These are phyloP conservation scores for Carex sylvatica DNA, from an alignment of 202 grass and related monocot species.

Conservation along the genomic window DNA sequence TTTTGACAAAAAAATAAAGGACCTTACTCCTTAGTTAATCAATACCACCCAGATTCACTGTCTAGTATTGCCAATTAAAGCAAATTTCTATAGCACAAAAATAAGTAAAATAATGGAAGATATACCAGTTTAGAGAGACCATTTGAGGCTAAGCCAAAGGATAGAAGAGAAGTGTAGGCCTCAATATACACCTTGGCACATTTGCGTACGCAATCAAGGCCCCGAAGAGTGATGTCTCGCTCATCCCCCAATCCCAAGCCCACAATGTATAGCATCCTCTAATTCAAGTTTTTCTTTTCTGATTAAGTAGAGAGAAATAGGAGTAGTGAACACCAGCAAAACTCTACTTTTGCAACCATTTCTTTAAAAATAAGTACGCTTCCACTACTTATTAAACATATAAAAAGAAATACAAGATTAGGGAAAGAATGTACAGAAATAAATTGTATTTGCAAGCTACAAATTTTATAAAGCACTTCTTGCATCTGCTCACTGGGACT, in stretches of 20 bases:
- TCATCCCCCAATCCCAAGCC: slow-evolving; percentile 84
- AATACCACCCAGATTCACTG: not conserved
- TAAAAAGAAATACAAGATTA: too few relatives aligned
- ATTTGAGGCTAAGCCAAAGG: slow-evolving; percentile 71
- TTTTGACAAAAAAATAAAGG: not conserved
- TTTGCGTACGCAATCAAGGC: slow-evolving; percentile 66
- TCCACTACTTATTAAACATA: too few relatives aligned
- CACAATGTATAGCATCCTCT: slow-evolving; percentile 82
- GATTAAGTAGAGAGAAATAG: not conserved
- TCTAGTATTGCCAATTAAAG: not conserved
- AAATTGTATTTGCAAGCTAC: too few relatives aligned
- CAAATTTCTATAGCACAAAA: not conserved
- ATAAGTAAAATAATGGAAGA: not conserved
- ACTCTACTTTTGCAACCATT: not conserved
- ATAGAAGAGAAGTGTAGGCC: slow-evolving; percentile 94
- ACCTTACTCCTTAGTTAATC: not conserved
- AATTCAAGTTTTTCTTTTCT: not conserved
- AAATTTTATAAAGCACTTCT: too few relatives aligned
- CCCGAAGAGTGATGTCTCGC: slow-evolving; percentile 84
- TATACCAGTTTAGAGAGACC: slow-evolving; percentile 64
- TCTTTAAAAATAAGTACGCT: not conserved
- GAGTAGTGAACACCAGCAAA: not conserved
- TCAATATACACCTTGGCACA: slow-evolving; percentile 86
- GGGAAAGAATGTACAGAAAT: too few relatives aligned
- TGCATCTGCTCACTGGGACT: too few relatives aligned